Conservation (phyloP, 179 eudicot species). For the Beta lomatogona region DNA sequence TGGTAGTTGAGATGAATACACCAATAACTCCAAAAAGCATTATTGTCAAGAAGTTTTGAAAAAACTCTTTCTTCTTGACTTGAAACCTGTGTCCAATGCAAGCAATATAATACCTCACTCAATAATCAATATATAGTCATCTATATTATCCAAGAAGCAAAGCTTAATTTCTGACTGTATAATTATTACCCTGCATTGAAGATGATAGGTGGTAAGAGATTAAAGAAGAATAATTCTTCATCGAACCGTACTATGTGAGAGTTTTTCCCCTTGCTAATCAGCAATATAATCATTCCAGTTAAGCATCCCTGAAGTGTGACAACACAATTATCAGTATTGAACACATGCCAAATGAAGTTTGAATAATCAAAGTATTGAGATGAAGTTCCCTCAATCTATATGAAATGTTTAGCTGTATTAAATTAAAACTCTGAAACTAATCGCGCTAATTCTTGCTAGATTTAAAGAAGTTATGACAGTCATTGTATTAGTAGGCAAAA, state of each 20-base stretch:
- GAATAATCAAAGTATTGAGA: background rate
- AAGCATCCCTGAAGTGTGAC: slow-evolving; percentile 58
- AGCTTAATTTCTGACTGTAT: background rate
- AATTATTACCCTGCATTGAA: slow-evolving; percentile 88
- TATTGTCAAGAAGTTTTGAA: slow-evolving; percentile 89
- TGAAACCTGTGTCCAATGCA: slow-evolving; percentile 59
- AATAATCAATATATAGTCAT: background rate
- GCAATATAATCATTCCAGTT: slow-evolving; percentile 65
- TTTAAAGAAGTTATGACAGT: background rate
- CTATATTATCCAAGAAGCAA: background rate
- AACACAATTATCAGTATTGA: background rate
- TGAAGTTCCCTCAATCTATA: background rate
- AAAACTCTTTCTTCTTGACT: slow-evolving; percentile 97
- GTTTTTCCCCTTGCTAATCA: slow-evolving; percentile 72
- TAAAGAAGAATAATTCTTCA: slow-evolving; percentile 89
- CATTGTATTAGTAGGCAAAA: background rate
- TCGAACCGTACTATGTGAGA: slow-evolving; percentile 86
- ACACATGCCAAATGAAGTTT: background rate
- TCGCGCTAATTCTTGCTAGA: too few species aligned
- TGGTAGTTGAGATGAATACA: slow-evolving; percentile 72
- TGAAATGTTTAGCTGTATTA: background rate
- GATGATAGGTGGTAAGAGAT: slow-evolving; percentile 94
- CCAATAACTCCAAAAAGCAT: slow-evolving; percentile 88
- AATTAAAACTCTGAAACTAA: background rate
- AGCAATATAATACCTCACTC: background rate